Base-by-base conservation (phyloP, 345 rosid genomes). In the Limnanthes douglasii region DNA sequence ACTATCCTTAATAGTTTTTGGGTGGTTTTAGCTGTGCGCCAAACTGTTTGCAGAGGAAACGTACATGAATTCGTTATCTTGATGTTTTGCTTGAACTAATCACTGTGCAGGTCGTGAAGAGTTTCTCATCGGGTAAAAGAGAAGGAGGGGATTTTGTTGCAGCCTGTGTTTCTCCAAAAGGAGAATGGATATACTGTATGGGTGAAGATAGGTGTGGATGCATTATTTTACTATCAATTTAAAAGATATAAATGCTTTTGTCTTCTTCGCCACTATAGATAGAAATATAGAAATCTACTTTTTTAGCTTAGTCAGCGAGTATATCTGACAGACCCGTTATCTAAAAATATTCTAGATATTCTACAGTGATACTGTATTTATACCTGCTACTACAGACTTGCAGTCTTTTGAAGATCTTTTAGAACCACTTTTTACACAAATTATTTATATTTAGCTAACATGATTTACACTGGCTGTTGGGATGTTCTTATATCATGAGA, bases 121-220 rank as follows among this genome's bases (percentile, higher is more conserved):
- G 96, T 47, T 81, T 92, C 57, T 90, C 98, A 21, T 78, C 96
- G 13, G 98, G 98, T 70, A 90, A 80, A 70, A 70, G 81, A 55
- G 88, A 85, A 59, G 99, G 88, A 45, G 96, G 96, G 54, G 99
- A 85, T 54, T 92, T 85, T 50, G 73, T 68, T 36, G 85, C 93
- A 34, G 99, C 96, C 21, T 70, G 80, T 46, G 65, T 90, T 45
- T 84, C 98, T 23, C 88, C 98, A 2, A 90, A 90, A 67, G 96
- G 95, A 12, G 95, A 84, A 59, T 84, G 96, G 98, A 77, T 84
- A 50, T 84, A 90, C 53, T 80, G 92, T 65, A 63, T 84, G 4
- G 98, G 95, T 35, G 98, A 84, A 73, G 96, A 84, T 72, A 72
- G 69, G 90, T 26, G 8, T 26, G 2, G 2, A n/a, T n/a, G n/a